Evolutionary conservation across 164 flowering plant genomes (phyloP).

Genomic region (Chimonanthus praecox): DNA sequence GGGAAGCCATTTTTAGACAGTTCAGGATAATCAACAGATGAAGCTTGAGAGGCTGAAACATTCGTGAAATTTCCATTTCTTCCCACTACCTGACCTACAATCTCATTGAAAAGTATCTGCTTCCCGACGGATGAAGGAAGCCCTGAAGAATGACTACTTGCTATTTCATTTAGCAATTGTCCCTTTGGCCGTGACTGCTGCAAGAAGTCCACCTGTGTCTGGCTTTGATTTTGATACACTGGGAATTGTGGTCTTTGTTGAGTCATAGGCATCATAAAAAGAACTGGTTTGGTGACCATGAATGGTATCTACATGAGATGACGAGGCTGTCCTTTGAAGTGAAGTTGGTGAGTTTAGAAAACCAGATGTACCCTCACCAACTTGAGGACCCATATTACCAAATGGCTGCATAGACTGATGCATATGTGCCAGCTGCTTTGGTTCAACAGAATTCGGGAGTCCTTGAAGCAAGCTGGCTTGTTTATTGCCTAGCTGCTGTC

Average conservation of each 20-base stretch:
- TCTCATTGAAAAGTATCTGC: slow-evolving; percentile 33
- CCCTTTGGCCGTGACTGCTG: slow-evolving; percentile 37
- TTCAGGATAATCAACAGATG: slow-evolving; percentile 49
- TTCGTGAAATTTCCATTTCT: slow-evolving; percentile 35
- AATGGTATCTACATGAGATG: slow-evolving; percentile 12
- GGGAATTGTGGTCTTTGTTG: slow-evolving; percentile 17
- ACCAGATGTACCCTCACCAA: slow-evolving; percentile 11
- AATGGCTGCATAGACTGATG: slow-evolving; percentile 49
- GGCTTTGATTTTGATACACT: neutral
- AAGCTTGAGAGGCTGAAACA: slow-evolving; percentile 35
- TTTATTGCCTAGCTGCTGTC: slow-evolving; percentile 39
- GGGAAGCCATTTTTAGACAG: slow-evolving; percentile 46
- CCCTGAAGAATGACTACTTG: slow-evolving; percentile 22
- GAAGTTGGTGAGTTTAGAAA: slow-evolving; percentile 4
- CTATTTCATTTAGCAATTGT: slow-evolving; percentile 34
- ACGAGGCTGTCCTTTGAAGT: slow-evolving; percentile 8
- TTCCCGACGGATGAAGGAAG: slow-evolving; percentile 36
- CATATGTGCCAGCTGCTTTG: slow-evolving; percentile 56
- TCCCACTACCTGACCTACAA: slow-evolving; percentile 22
- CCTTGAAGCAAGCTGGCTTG: slow-evolving; percentile 67
- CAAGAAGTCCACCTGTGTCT: slow-evolving; percentile 2
- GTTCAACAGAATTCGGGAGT: slow-evolving; percentile 63
- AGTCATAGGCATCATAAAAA: slow-evolving; percentile 46
- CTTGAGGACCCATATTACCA: slow-evolving; percentile 37
- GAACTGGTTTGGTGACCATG: slow-evolving; percentile 30